Evolutionary conservation across 805 yeast species (phyloP), one percentile per base, ranked within the genome.

Genomic region (Wickerhamiella azymoides): DNA sequence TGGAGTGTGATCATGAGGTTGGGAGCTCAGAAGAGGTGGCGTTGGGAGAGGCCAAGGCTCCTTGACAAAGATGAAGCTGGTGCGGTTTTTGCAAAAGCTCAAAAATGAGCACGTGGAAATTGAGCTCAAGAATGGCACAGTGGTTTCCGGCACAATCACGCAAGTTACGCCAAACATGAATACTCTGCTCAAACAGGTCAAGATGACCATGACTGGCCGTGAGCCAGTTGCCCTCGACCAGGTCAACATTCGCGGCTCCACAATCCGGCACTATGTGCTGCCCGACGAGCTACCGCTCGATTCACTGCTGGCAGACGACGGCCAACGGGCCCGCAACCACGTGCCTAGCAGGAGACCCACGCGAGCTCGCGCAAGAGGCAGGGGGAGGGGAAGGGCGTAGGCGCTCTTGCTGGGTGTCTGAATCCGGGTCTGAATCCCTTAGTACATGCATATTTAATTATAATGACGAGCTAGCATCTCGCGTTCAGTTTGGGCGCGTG

Each of bases 111-210:
- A 85, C 43, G 89, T 89, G 1, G 86, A 89, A 44, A 82, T 88
- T 16, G 97, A 88, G 61, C 68, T 89, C 57, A 89, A 88, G 62
- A 85, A 89, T 62, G 96, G 96, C 10, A 83, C 89, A 4, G 72
- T 84, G 5, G 74, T 89, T 5, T 75, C 82, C 55, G 97, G 97
- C 0, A 83, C 88, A 11, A 68, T 89, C 21, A 76, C 81, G 36
- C 76, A 86, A 6, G 94, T 92, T 36, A 71, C 94, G 2, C 95
- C 96, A 24, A 74, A 82, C 51, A 88, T 88, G 97, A 88, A 88
- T 62, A 77, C 88, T 39, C 77, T 84, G 4, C 62, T 88, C 50
- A 77, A 81, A 55, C 82, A 81, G 52, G 89, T 84, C 40, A 82
- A 79, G 54, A 77, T 89, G 73, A 77, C 88, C 2, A 71, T 82